Conservation (phyloP, 306 rosid genomes). For the Vigna angularis region DNA sequence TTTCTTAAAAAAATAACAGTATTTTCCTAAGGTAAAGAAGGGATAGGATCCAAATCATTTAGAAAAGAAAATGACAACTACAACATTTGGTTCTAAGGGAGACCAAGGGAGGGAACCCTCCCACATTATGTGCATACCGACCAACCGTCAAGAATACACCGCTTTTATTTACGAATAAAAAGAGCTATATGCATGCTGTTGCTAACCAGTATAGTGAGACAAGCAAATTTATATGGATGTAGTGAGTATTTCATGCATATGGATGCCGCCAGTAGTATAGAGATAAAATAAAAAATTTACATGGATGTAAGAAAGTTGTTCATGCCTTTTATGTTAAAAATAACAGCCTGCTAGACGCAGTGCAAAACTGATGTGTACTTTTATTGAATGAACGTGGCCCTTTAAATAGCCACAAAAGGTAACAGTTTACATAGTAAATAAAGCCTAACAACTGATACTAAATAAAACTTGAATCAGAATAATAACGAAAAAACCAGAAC, state of each 20-base stretch:
- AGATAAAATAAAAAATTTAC: neutral
- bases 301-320: neutral
- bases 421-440: no score
- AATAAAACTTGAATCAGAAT: no score
- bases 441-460: no score
- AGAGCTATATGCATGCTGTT: neutral
- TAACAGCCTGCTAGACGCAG: no score
- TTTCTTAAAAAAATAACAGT: slow-evolving; percentile 13
- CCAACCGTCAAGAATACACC: slow-evolving; percentile 6
- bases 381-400: no score
- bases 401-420: no score
- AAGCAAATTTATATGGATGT: slow-evolving; percentile 17
- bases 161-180: slow-evolving; percentile 2
- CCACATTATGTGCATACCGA: slow-evolving; percentile 9
- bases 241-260: neutral
- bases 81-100: slow-evolving; percentile 36
- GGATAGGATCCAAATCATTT: slow-evolving; percentile 30
- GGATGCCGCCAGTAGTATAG: neutral
- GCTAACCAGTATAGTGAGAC: neutral
- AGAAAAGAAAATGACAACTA: slow-evolving; percentile 19
- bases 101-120: slow-evolving; percentile 26
- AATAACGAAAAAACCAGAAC: no score
- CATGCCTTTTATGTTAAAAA: neutral
- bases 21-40: slow-evolving; percentile 25
- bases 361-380: no score